Conservation (phyloP, 805 yeast genomes). For the Cephaloascus fragrans region DNA sequence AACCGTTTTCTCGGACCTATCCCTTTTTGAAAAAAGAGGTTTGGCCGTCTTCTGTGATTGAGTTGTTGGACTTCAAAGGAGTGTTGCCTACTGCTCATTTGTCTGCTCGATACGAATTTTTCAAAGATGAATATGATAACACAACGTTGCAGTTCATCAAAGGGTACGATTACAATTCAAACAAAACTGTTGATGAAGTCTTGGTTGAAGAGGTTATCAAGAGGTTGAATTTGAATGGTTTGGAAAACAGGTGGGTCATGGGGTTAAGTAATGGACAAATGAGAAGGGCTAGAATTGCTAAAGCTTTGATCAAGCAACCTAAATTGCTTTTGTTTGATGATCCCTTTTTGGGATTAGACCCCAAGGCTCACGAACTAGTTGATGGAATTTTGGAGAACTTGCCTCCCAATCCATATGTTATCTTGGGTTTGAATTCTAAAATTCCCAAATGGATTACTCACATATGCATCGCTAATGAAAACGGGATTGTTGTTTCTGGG, state of each 20-base stretch:
- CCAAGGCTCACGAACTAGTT: conserved; percentile 53
- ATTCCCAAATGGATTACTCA: conserved; percentile 77
- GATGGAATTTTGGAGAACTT: conserved; percentile 38
- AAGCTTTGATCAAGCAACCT: conserved; percentile 58
- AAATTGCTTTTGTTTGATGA: conserved; percentile 71
- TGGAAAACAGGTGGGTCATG: conserved; percentile 70
- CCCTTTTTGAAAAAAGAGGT: conserved; percentile 36
- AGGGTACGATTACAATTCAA: conserved; percentile 39
- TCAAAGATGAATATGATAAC: conserved; percentile 76
- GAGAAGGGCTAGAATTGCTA: conserved; percentile 82
- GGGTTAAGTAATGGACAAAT: conserved; percentile 91
- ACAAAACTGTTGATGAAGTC: conserved; percentile 19
- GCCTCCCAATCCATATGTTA: conserved; percentile 41
- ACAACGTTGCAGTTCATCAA: conserved; percentile 54
- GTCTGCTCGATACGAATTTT: conserved; percentile 83
- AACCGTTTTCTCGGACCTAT: conserved; percentile 42
- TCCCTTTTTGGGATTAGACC: conserved; percentile 88
- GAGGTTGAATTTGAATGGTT: conserved; percentile 41
- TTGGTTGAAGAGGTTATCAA: conserved; percentile 33
- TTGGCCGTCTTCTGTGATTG: conserved; percentile 35
- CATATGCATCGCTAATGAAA: conserved; percentile 49
- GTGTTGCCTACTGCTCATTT: conserved; percentile 54
- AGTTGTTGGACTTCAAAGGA: conserved; percentile 35
- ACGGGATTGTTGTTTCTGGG: conserved; percentile 48
- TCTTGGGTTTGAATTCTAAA: conserved; percentile 71